Base-by-base conservation (phyloP, 345 rosid species). In the Conringia planisiliqua region DNA sequence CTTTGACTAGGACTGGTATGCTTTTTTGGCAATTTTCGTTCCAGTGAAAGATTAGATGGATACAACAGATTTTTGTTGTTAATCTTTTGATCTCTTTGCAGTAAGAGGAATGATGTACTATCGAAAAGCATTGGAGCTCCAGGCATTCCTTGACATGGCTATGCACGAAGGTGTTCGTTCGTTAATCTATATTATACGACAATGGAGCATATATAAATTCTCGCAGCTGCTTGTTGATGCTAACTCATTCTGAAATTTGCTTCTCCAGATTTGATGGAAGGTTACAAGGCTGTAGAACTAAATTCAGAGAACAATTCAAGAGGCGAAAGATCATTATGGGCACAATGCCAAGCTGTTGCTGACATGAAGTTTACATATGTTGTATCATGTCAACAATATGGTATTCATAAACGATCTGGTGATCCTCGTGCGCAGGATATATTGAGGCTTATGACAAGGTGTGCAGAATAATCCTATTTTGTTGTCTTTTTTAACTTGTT, bases 71-170 rank as follows among this genome's bases (percentile, higher is more conserved):
- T 22, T 44, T 9, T 17, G 46, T 66, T 78, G 54, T 52, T 78
- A 16, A 68, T 44, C 10, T 35, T 67, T 61, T 42, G 22, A 50
- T 56, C 50, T 66, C 30, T 3, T 77, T 69, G 33, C 87, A 96
- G 99, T 96, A n/a, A 83, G 99, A 83, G 99, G 98, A 61, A 96
- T 96, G 98, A 96, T 96, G 99, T 96, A 96, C 80, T 88, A 86
- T 78, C 87, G 98, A 36, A 89, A 85, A 84, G 99, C 99, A 32
- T 85, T 96, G 93, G 98, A 96, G 83, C 96, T 96, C 71, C 99
- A 96, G 83, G 94, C 99, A 66, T 96, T 96, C 82, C 96, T 96
- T 78, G 99, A 96, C 81, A 96, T 96, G 98, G 99, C 98, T 71
- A 83, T 81, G 78, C 88, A 90, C 74, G 99, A 96, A 87, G 99